Evolutionary conservation across 2,329 filamentous ascomycete species (phyloP), one percentile per base, ranked within the genome.

Genomic region (Claviceps digitariae): DNA sequence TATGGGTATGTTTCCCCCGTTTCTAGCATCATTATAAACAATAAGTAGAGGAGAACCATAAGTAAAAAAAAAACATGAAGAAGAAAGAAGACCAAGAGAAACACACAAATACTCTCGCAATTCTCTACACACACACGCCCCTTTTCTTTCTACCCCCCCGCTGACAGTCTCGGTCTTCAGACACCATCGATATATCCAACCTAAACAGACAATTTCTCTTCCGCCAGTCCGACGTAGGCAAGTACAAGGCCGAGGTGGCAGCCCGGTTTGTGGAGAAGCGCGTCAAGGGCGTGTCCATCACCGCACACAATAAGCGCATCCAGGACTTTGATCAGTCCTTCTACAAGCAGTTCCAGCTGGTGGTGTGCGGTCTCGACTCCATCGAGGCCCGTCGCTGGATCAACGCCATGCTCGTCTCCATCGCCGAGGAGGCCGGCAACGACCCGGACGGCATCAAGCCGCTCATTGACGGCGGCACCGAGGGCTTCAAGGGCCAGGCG

Each of bases 371-470:
- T 1, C 75, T 98, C 23, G 93, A 98, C 76, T 95, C 89, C 67
- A 93, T 98, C 61, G 93, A 98, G 71, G 93, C 93, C 43, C 81
- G 93, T n/a, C 80, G 93, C 56, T 98, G 94, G 94, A 98, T 98
- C 69, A 98, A 98, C 67, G 85, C 90, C 51, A 96, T 86, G 20
- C 76, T 98, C 3, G 84, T 97, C 27, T 84, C 85, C 54, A 89
- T 98, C 79, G 88, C 95, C 5, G 90, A 96, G 63, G 77, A 79
- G 55, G 62, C 64, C 23, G 83, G 89, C 7, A 82, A 91, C 58
- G 81, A 84, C 10, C 31, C 54, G 1, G 91, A 97, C 64, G 87
- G 81, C 50, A 74, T 96, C 59, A 98, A 96, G 70, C 93, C 94
- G 5, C 74, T 98, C 55, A 90, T 98, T 57, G 93, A 98, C 68